Base-by-base conservation (phyloP, 2,329 filamentous ascomycete species). In the Penicillium palitans region DNA sequence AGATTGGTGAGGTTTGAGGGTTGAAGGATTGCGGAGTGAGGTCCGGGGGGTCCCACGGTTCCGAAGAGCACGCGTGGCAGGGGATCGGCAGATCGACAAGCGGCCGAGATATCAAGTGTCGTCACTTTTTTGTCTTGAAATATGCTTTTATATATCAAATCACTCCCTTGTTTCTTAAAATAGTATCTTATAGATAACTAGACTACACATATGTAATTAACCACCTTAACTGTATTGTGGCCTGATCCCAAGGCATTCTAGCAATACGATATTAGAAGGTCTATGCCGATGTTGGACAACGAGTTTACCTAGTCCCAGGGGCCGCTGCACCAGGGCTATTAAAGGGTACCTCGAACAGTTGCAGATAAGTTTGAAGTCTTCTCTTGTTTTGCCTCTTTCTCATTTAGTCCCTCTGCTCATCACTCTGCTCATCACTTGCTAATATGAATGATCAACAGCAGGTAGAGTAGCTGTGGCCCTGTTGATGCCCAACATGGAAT, bases 41-140 rank as follows among this genome's bases (percentile, higher is more conserved):
- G 50, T 52, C 50, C 29, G 40, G 29, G 24, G 24, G 39, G 49
- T 47, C 13, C 42, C 25, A 29, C 42, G 45, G 45, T 19, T n/a
- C 31, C 15, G 15, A 25, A 52, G 6, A 19, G 35, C 48, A 44
- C 39, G 33, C 50, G 49, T 29, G 39, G 39, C 13, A 27, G 29
- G 31, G 40, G 51, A 53, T 53, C 51, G 51, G 51, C 51, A 53
- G 51, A 53, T 53, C 51, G 51, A 53, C 51, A 46, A 53, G 19
- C 39, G 29, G 31, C 10, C 27, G 39, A 6, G 10, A 45, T 19
- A 35, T 45, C 29, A 7, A 7, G 10, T 29, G 12, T 21, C n/a
- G 17, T 40, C 48, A 40, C 24, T 50, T 50, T 50, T 50, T 29
- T 7, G 17, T 29, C 33, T 33, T 33, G 8, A n/a, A 45, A 29